Conservation (phyloP, 306 rosid genomes). For the Hippophae tibetana region DNA sequence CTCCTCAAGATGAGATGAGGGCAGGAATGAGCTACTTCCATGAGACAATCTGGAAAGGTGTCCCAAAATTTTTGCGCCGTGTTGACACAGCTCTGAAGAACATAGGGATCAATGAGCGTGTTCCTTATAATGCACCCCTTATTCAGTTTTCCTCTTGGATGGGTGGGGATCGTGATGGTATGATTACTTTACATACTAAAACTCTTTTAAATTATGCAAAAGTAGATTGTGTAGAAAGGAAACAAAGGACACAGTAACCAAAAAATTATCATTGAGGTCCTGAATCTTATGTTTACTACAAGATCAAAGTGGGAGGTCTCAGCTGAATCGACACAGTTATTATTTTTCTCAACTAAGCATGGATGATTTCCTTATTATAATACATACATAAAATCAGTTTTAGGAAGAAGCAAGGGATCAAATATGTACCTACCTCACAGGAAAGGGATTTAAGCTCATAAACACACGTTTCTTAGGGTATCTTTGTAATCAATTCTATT, state of each 20-base stretch:
- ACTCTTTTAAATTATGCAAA: not conserved
- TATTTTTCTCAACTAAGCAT: not conserved
- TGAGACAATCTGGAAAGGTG: constrained; percentile 95
- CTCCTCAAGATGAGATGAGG: constrained; percentile 94
- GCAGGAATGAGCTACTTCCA: constrained; percentile 99
- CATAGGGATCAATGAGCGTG: constrained; percentile 79
- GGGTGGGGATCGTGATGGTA: constrained; percentile 99
- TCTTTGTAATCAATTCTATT: no score
- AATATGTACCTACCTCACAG: not conserved
- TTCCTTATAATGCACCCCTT: constrained; percentile 92
- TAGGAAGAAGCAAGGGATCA: not conserved
- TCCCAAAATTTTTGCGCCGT: constrained; percentile 87
- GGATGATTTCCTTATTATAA: not conserved
- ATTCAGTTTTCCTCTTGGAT: constrained; percentile 99
- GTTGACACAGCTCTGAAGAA: constrained; percentile 93
- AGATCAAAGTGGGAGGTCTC: not conserved
- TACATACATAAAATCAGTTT: not conserved
- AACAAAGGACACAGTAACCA: not conserved
- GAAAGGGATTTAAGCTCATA: not conserved
- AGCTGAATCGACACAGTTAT: no score
- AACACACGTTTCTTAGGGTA: not conserved
- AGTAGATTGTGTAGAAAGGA: not conserved
- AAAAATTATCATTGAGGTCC: not conserved
- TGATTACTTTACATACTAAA: constrained; percentile 7
- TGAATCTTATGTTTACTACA: not conserved